Conservation (phyloP, 2,329 filamentous ascomycete species). For the Pseudocercospora eumusae region DNA sequence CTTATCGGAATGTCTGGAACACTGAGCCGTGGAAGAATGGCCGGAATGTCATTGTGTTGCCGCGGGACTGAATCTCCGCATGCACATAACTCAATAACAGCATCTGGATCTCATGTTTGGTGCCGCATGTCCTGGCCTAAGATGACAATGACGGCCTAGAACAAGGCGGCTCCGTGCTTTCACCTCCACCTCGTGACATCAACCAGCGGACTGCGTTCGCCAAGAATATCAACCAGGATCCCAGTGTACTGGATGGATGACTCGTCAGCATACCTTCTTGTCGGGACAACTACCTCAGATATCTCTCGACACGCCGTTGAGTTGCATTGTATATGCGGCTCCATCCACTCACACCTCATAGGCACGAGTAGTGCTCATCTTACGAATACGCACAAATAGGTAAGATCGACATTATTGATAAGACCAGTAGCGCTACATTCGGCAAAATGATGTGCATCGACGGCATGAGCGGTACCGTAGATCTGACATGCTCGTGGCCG, state of each 20-base stretch:
- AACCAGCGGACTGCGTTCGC: not conserved
- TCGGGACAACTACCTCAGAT: not conserved
- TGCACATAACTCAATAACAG: not conserved
- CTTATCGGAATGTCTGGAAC: not conserved
- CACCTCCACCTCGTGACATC: not conserved
- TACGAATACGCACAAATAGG: not conserved
- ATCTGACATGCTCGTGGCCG: not conserved
- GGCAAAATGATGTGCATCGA: not conserved
- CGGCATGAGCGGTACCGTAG: conserved; percentile 3
- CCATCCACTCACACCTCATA: not conserved
- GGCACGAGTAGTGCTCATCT: not conserved
- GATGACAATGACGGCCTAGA: not conserved
- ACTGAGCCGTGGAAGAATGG: not conserved
- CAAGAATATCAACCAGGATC: conserved; percentile 10
- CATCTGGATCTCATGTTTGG: not conserved
- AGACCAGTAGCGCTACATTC: not conserved
- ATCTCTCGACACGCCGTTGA: not conserved
- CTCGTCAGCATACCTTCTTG: not conserved
- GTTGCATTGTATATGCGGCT: not conserved
- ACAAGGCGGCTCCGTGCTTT: not conserved
- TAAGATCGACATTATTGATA: not conserved
- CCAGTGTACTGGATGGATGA: not conserved
- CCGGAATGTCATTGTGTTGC: not conserved
- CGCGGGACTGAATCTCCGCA: not conserved
- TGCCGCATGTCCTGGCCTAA: not conserved